Conservation (phyloP, 2,329 filamentous ascomycete genomes). For the Penicillium sp. region DNA sequence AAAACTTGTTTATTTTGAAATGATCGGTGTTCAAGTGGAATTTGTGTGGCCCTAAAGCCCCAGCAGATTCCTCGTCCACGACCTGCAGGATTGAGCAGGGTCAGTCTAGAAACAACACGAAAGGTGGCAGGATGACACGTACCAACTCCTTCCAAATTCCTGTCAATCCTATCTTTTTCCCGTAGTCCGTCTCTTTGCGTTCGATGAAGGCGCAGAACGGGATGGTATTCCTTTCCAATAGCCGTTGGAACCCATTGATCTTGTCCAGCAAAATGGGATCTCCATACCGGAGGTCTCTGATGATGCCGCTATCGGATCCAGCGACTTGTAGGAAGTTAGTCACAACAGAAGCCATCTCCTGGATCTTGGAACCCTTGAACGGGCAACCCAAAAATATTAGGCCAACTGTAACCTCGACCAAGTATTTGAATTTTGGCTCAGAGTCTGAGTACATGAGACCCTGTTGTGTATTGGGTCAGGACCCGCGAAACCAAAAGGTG, state of each 20-base stretch:
- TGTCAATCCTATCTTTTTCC: not conserved
- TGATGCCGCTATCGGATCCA: not conserved
- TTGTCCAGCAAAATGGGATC: not conserved
- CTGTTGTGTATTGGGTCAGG: not conserved
- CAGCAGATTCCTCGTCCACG: constrained; percentile 1
- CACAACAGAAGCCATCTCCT: not conserved
- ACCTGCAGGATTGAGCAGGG: not conserved
- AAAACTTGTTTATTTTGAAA: constrained; percentile 5
- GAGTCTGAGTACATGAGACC: not conserved
- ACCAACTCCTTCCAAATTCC: constrained; percentile 2
- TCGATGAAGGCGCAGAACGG: constrained; percentile 2
- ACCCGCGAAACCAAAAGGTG: not conserved
- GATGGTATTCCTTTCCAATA: not conserved
- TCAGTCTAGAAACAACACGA: not conserved
- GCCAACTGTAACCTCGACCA: constrained; percentile 1
- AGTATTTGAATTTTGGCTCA: not conserved
- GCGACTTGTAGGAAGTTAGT: not conserved
- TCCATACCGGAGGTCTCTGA: not conserved
- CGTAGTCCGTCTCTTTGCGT: constrained; percentile 1
- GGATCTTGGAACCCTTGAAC: not conserved
- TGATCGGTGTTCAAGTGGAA: constrained; percentile 3
- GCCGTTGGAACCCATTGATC: not conserved
- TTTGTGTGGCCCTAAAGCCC: constrained; percentile 2
- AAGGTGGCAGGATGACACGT: not conserved
- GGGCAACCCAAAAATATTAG: constrained; percentile 2